Base-by-base conservation (phyloP, 1,284 basidiomycete genomes). In the Polyporus tsugae region DNA sequence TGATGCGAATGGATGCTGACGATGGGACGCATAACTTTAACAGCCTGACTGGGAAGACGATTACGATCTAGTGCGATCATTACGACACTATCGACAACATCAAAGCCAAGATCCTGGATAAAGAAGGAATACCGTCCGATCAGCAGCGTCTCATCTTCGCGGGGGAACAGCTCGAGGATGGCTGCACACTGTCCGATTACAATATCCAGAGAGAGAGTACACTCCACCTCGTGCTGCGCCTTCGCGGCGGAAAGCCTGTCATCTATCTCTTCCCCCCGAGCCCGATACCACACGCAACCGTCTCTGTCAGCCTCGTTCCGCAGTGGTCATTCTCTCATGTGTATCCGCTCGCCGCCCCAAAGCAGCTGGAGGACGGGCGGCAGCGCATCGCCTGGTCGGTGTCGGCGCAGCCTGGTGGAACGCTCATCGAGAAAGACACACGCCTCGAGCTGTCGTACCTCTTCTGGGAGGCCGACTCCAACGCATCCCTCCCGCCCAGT, bases 381-480 rank as follows among this genome's bases (percentile, higher is more conserved):
- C 71, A 77, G 49, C 38, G 63, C 11, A 64, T 78, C 22, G 60
- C 55, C 19, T 81, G 79, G 62, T 33, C 49, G 6, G 52, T 63
- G 2, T 63, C 62, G 6, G 62, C 62, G 15, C 5, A n/a, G 13
- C 62, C 62, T 0, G 38, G 57, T 29, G 62, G 62, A 6, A 55
- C 62, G 9, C 62, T 63, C 36, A 25, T 57, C 62, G 62, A 63
- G 62, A 22, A 25, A 15, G 15, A 6, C 22, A 55, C 62, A 2
- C 1, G 35, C 11, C 49, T 57, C 52, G 52, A 63, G 15, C 39
- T 63, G 3, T 55, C 62, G 13, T 63, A 63, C 52, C 49, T 81
- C 25, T 81, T 74, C 68, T 81, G 80, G 80, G 80, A 81, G 61
- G 79, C 79, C 25, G 58, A n/a, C 7, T 2, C 53, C 36, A 10